These are phyloP conservation scores for Xerocomus subilludens DNA, from an alignment of 1,284 basidiomycete species.

Conservation along the genomic window DNA sequence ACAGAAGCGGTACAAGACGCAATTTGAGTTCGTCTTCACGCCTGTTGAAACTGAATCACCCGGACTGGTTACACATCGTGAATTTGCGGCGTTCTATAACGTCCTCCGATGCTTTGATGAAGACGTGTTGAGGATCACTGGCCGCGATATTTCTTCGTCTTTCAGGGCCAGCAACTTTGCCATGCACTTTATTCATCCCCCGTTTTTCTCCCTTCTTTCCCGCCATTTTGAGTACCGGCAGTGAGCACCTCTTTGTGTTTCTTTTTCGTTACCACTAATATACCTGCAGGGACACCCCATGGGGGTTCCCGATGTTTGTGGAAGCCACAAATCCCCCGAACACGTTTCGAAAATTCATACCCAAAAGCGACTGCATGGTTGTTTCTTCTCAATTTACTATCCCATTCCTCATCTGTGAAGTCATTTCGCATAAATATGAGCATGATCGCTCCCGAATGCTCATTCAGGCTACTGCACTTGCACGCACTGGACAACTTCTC, in stretches of 20 bases:
- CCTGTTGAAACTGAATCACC: rapidly evolving
- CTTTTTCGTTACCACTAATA: not conserved
- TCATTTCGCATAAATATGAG: too few relatives aligned
- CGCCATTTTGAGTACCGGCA: not conserved
- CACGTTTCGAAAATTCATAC: too few relatives aligned
- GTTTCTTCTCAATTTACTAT: too few relatives aligned
- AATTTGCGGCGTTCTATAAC: conserved; percentile 10
- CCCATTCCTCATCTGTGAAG: too few relatives aligned
- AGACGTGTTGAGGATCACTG: not conserved
- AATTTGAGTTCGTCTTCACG: not conserved
- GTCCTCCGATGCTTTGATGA: conserved; percentile 9
- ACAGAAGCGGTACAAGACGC: not conserved
- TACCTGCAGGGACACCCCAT: not conserved
- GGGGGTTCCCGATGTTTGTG: not conserved
- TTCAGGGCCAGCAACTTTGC: conserved; percentile 24
- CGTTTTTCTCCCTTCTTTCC: conserved; percentile 8
- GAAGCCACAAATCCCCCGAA: too few relatives aligned
- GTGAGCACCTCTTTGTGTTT: too few relatives aligned
- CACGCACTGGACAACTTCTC: too few relatives aligned
- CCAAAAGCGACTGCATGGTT: too few relatives aligned
- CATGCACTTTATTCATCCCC: conserved; percentile 16
- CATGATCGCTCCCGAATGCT: too few relatives aligned
- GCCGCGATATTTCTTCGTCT: not conserved
- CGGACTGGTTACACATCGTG: not conserved
- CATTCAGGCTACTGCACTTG: too few relatives aligned